These are phyloP conservation scores for Hymenoscyphus fraxineus DNA, from an alignment of 2,329 filamentous ascomycete genomes.

Conservation along the genomic window DNA sequence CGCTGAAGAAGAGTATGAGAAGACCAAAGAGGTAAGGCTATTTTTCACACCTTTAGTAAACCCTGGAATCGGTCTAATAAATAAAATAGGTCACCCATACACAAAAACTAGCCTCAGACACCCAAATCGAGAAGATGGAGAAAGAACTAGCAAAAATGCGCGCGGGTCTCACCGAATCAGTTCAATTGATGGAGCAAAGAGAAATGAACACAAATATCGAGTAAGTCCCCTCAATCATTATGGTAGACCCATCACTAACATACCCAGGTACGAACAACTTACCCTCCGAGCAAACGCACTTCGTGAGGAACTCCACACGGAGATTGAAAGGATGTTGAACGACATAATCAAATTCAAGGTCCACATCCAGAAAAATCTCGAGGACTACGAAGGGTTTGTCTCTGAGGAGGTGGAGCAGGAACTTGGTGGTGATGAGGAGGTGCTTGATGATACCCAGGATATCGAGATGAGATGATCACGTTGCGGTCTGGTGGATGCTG, in stretches of 20 bases:
- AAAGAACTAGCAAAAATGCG: constrained; percentile 96
- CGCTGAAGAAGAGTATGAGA: constrained; percentile 90
- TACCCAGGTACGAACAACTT: constrained; percentile 77
- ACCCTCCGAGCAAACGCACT: constrained; percentile 78
- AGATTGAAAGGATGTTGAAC: constrained; percentile 93
- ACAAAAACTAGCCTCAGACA: constrained; percentile 82
- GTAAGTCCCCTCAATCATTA: constrained; percentile 45
- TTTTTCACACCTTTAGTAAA: constrained; percentile 4
- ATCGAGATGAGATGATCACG: constrained; percentile 39
- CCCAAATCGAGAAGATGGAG: constrained; percentile 98
- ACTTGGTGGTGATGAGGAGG: constrained; percentile 59
- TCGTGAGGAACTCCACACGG: constrained; percentile 95
- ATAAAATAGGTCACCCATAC: constrained; percentile 58
- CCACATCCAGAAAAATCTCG: constrained; percentile 85
- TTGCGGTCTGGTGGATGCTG: neutral
- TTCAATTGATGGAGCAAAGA: constrained; percentile 87
- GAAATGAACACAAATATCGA: constrained; percentile 97
- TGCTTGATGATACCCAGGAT: constrained; percentile 49
- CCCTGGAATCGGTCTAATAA: constrained; percentile 4
- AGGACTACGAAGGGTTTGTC: constrained; percentile 92
- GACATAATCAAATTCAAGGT: constrained; percentile 99
- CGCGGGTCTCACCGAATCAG: constrained; percentile 74
- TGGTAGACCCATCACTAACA: constrained; percentile 18
- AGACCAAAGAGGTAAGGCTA: constrained; percentile 68
- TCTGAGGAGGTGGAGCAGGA: constrained; percentile 89